phyloP scores from a whole-genome alignment of 257 asterid species.

The Nicotiana noctiflora region DNA sequence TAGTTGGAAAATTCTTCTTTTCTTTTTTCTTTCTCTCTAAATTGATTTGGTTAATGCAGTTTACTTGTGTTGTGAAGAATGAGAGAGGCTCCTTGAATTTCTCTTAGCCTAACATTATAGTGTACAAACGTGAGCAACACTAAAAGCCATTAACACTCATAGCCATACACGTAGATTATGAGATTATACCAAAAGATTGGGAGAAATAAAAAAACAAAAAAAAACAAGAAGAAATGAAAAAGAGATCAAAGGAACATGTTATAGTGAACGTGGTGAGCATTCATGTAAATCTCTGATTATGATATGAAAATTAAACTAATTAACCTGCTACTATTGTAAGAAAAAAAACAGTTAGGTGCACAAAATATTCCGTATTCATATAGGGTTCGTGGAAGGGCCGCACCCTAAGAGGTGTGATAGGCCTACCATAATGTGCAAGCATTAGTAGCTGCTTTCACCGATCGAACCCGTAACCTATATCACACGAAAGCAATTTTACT shows the following conservation, averaged over 20 bases:
- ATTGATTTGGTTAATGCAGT: not conserved
- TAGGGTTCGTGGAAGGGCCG: too few species aligned
- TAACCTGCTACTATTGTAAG: not conserved
- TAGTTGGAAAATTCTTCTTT: not conserved
- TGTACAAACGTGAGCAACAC: not conserved
- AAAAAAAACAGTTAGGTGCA: too few species aligned
- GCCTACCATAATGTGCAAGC: too few species aligned
- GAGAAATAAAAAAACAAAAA: too few species aligned
- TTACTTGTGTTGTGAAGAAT: not conserved
- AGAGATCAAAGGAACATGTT: not conserved
- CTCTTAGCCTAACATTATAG: not conserved
- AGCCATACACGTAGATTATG: not conserved
- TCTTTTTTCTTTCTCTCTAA: not conserved
- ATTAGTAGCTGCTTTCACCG: too few species aligned
- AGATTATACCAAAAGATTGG: not conserved
- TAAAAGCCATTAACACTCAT: not conserved
- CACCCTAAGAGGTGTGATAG: too few species aligned
- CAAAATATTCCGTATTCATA: too few species aligned
- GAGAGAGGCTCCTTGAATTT: not conserved
- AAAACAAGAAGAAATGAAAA: not conserved
- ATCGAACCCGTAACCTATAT: too few species aligned
- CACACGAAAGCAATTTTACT: too few species aligned
- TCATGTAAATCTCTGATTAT: not conserved
- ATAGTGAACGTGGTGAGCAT: not conserved
- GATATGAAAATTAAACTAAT: not conserved